Evolutionary conservation across 495 filamentous ascomycete species (phyloP), one percentile per base, ranked within the genome.

Genomic region (Gamarada debralockiae): DNA sequence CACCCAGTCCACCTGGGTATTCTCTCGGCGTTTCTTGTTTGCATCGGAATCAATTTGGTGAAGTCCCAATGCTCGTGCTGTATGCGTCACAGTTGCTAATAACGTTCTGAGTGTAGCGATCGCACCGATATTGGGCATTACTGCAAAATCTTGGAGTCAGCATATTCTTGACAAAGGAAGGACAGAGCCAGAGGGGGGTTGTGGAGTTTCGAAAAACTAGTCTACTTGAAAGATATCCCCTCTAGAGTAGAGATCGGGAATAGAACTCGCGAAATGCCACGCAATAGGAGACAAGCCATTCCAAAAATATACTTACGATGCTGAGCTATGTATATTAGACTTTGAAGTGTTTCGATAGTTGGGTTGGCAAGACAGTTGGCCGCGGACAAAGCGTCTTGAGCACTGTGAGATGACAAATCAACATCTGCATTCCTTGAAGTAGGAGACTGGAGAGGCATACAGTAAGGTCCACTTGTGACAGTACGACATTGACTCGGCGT

Each of bases 311-410:
- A 29, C 27, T 29, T 29, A 29, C 27, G 36, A 22, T 41, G 48
- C 21, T 57, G 55, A 33, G 55, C 21, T 12, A 57, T 57, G 12
- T 47, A 36, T 3, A 57, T 47, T 2, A 57, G 12, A 24, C 55
- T 57, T 43, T 57, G 55, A n/a, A 57, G 33, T 0, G 48, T 46
- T 15, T 57, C 55, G 18, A 57, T 18, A 2, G 48, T 52, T 34
- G 55, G 55, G 4, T 24, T 25, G n/a, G 18, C 21, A 6, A 57
- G 20, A 25, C 34, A 57, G 27, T 52, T 42, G 14, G 55, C 21
- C 2, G 48, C 55, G 9, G 42, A 41, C 21, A 57, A 22, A 12
- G 48, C 33, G 10, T 48, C 42, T 45, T 57, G 55, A 37, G 55
- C 55, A 45, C 14, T 20, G n/a, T n/a, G n/a, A n/a, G n/a, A 29